phyloP scores from a whole-genome alignment of 2,329 filamentous ascomycete species.

The Talaromyces sp. region DNA sequence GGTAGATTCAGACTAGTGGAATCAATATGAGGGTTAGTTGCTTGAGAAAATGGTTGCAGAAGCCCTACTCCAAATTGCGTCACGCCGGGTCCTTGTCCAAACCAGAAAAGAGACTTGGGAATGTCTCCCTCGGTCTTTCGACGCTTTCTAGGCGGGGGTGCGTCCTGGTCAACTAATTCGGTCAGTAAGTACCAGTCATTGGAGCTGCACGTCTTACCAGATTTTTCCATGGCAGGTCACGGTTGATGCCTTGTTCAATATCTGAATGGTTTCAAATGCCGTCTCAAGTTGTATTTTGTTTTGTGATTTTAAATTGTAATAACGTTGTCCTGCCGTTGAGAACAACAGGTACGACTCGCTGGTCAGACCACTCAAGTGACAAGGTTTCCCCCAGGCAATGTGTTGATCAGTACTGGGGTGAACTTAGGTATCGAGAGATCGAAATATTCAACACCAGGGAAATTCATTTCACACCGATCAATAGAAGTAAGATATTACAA shows the following conservation, averaged over 20 bases:
- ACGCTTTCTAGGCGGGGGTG: conserved; percentile 1
- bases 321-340: background rate
- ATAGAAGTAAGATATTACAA: background rate
- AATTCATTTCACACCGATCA: background rate
- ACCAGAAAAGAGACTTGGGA: background rate
- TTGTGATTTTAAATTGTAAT: background rate
- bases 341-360: background rate
- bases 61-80: conserved; percentile 5
- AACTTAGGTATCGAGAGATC: background rate
- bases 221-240: background rate
- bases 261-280: background rate
- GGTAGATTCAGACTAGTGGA: conserved; percentile 6
- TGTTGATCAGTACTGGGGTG: background rate
- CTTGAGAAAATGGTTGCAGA: conserved; percentile 9
- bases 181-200: background rate
- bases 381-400: background rate
- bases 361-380: background rate
- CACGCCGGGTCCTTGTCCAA: background rate
- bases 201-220: background rate
- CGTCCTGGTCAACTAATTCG: background rate
- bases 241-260: background rate
- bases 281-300: background rate
- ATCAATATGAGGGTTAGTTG: conserved; percentile 6
- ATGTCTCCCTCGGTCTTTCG: background rate
- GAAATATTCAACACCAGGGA: background rate